Evolutionary conservation across 176 grass and related monocot species (phyloP).

Genomic region (maize (Zea mays)): DNA sequence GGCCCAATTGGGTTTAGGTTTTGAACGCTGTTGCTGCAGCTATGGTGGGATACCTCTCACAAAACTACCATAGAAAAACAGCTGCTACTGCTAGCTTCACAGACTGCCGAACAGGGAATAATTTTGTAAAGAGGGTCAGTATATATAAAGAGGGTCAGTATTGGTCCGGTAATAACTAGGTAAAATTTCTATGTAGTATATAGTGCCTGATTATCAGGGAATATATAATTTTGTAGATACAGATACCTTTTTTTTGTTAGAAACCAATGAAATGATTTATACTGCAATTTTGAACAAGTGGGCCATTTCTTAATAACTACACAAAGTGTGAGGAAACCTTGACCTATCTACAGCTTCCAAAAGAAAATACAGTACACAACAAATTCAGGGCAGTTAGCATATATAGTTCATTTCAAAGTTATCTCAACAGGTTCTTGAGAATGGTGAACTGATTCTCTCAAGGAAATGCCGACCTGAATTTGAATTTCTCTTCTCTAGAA

Average conservation of each 20-base stretch:
- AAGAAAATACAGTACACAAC: slow-evolving; percentile 11
- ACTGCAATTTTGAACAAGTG: neutral
- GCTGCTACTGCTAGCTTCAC: no score
- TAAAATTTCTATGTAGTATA: no score
- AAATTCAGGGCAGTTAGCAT: neutral
- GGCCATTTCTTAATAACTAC: neutral
- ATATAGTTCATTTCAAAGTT: neutral
- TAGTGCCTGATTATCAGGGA: no score
- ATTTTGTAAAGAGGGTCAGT: no score
- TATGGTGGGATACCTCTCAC: no score
- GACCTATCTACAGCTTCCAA: neutral
- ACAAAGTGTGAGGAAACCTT: no score
- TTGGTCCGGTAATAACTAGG: neutral
- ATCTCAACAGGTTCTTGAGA: slow-evolving; percentile 8
- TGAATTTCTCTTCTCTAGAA: slow-evolving; percentile 14
- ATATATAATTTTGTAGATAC: neutral
- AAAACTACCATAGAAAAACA: no score
- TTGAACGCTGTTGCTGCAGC: no score
- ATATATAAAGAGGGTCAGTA: neutral
- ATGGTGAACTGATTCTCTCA: neutral
- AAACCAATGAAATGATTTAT: neutral
- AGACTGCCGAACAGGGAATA: no score
- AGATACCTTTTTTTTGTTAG: neutral
- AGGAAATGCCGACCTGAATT: neutral
- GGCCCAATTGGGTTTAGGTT: no score